phyloP scores from a whole-genome alignment of 2,329 filamentous ascomycete species.

The Cryphonectria naterciae region DNA sequence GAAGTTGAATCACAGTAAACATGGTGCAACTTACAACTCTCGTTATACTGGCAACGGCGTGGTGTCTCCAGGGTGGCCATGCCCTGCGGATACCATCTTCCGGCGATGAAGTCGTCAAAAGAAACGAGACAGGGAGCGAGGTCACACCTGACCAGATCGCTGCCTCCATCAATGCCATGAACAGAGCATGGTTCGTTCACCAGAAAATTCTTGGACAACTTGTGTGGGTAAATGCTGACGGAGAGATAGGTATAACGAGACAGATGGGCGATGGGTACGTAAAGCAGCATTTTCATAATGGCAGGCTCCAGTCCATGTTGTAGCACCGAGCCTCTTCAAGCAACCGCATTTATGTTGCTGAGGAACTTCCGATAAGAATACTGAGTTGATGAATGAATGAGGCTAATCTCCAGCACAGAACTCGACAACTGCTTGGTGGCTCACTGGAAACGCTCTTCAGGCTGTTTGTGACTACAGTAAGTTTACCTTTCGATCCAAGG shows the following conservation, averaged over 20 bases:
- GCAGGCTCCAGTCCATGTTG: background rate
- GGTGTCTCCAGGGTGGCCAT: background rate
- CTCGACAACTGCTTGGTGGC: constrained; percentile 43
- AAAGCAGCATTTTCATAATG: background rate
- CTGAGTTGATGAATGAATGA: no score
- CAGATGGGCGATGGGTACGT: constrained; percentile 34
- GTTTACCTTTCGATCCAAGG: background rate
- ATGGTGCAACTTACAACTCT: background rate
- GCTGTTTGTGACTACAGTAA: constrained; percentile 42
- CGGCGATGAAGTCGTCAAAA: background rate
- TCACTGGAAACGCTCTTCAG: constrained; percentile 43
- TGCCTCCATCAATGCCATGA: constrained; percentile 41
- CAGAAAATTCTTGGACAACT: background rate
- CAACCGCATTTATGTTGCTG: background rate
- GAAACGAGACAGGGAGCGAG: constrained; percentile 14
- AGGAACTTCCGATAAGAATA: background rate
- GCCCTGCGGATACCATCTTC: background rate
- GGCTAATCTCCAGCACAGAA: constrained; percentile 35
- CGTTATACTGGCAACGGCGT: background rate
- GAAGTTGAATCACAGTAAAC: background rate
- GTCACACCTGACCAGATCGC: constrained; percentile 7
- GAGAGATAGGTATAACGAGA: constrained; percentile 34
- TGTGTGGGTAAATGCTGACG: background rate
- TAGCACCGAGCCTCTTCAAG: background rate
- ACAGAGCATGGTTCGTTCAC: constrained; percentile 35